These are phyloP conservation scores for Silene noctiflora DNA, from an alignment of 179 eudicot species.

Conservation along the genomic window DNA sequence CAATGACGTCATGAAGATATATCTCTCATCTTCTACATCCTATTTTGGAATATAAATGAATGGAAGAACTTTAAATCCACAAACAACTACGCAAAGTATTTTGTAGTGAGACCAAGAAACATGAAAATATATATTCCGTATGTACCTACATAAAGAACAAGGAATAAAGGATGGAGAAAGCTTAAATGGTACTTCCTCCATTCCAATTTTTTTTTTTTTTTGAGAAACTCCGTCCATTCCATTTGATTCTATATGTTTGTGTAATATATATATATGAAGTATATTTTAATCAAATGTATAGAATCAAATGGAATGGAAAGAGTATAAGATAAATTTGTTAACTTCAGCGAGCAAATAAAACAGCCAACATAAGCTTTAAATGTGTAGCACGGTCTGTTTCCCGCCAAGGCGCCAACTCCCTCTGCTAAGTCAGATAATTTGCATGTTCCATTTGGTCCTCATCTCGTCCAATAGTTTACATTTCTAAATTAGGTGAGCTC, in stretches of 20 bases:
- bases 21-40: conserved; percentile 86
- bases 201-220: too few species aligned
- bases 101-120: not conserved
- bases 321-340: not conserved
- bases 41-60: conserved; percentile 30
- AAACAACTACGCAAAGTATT: conserved; percentile 1
- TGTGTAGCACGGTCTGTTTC: not conserved
- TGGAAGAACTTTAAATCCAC: conserved; percentile 16
- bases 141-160: not conserved
- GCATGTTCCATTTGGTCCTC: too few species aligned
- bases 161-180: conserved; percentile 5
- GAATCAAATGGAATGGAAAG: too few species aligned
- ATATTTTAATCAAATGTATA: too few species aligned
- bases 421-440: too few species aligned
- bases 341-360: conserved; percentile 7
- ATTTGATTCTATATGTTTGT: too few species aligned
- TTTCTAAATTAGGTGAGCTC: too few species aligned
- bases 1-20: conserved; percentile 64
- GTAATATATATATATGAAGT: too few species aligned
- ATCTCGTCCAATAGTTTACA: too few species aligned
- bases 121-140: not conserved
- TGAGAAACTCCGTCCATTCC: too few species aligned
- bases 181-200: not conserved
- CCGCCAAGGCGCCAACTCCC: too few species aligned
- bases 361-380: not conserved